A percentile compares a stretch with the other conserved stretches of the same genome.
Conservation (phyloP, 768 basidiomycete genomes). For the Pleurotus salmoneostramineus region DNA sequence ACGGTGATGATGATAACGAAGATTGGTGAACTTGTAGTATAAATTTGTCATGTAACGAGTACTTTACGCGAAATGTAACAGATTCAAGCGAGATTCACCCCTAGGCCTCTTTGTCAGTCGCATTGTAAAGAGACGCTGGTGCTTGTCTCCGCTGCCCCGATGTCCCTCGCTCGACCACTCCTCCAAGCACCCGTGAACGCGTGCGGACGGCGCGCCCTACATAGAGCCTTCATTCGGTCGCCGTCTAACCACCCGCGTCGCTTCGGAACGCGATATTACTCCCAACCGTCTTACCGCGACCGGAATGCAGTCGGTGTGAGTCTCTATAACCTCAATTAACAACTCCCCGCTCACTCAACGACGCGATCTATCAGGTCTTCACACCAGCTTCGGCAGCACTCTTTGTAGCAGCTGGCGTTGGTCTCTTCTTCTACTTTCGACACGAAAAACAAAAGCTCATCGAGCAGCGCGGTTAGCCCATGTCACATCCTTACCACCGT, state of each 20-base stretch:
- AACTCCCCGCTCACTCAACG: not conserved
- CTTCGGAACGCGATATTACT: not conserved
- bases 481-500: not conserved
- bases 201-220: constrained; percentile 1
- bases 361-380: constrained; percentile 63
- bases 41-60: no score
- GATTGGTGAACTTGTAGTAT: not conserved
- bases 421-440: constrained; percentile 85
- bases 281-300: constrained; percentile 3
- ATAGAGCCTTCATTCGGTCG: not conserved
- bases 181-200: not conserved
- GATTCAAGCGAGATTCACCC: no score
- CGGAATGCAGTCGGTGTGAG: constrained; percentile 16
- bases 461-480: constrained; percentile 65
- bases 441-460: constrained; percentile 77
- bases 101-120: no score
- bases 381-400: constrained; percentile 81
- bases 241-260: not conserved
- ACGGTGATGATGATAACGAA: not conserved
- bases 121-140: no score
- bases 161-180: not conserved
- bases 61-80: no score
- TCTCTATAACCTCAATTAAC: not conserved
- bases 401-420: constrained; percentile 80
- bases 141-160: not conserved